Percentiles rank a stretch among this genome's conserved stretches.
Conservation (phyloP, 2,329 filamentous ascomycete species). For the Beauveria sp. region DNA sequence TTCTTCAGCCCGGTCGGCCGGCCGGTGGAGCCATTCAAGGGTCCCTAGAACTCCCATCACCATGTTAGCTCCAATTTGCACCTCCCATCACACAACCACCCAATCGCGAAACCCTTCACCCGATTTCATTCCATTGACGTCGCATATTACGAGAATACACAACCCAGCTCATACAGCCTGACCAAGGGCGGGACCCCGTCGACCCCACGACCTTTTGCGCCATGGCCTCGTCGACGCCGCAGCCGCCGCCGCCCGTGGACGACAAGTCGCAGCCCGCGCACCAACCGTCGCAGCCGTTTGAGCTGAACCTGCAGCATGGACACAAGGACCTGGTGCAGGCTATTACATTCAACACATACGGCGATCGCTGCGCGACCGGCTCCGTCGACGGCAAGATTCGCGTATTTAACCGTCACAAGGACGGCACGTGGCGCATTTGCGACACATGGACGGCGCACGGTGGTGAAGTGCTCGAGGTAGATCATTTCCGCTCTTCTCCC, state of each 20-base stretch:
- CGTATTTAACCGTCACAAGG: constrained; percentile 78
- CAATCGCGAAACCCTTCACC: neutral
- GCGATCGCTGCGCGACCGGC: constrained; percentile 82
- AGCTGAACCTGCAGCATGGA: constrained; percentile 61
- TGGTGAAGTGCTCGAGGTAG: constrained; percentile 80
- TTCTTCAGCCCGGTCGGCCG: neutral
- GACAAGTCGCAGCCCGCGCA: neutral
- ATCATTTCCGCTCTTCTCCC: constrained; percentile 16
- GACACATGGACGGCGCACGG: constrained; percentile 89
- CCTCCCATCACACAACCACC: neutral
- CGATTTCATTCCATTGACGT: neutral
- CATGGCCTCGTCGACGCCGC: constrained; percentile 25
- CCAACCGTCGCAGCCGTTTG: constrained; percentile 35
- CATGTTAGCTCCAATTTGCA: neutral
- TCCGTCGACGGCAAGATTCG: constrained; percentile 90
- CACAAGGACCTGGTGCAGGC: constrained; percentile 77
- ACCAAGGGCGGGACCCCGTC: neutral
- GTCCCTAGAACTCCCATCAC: neutral
- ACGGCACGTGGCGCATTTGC: constrained; percentile 68
- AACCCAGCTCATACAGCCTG: neutral
- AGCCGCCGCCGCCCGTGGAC: constrained; percentile 35
- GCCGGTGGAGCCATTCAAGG: neutral
- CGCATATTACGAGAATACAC: neutral
- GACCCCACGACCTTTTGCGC: neutral
- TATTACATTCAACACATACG: constrained; percentile 86